Percentiles rank a stretch among this genome's conserved stretches.
phyloP scores from a whole-genome alignment of 768 basidiomycete genomes.

The Rickenella mellea region DNA sequence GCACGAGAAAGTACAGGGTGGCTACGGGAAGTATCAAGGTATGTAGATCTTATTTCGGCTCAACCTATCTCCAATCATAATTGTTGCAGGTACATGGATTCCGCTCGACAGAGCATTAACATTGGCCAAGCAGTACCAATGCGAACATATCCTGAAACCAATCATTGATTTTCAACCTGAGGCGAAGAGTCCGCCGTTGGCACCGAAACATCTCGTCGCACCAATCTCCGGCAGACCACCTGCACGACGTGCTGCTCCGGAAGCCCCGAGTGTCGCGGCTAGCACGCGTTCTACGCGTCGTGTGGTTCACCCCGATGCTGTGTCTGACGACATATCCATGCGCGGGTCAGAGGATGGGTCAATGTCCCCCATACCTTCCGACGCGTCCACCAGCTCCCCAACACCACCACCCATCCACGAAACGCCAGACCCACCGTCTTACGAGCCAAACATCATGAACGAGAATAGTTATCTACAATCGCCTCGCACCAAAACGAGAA shows the following conservation, averaged over 20 bases:
- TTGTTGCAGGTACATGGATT: slow-evolving; percentile 85
- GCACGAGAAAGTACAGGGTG: slow-evolving; percentile 98
- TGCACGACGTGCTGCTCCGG: slow-evolving; percentile 32
- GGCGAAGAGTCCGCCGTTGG: slow-evolving; percentile 85
- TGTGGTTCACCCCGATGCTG: slow-evolving; percentile 35
- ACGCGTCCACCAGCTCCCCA: slow-evolving; percentile 78
- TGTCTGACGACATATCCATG: slow-evolving; percentile 53
- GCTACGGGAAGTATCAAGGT: slow-evolving; percentile 99
- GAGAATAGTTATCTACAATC: slow-evolving; percentile 26
- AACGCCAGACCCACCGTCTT: slow-evolving; percentile 32
- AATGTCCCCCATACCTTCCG: slow-evolving; percentile 84
- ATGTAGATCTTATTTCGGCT: slow-evolving; percentile 12
- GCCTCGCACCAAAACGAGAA: slow-evolving; percentile 28
- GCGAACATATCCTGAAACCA: slow-evolving; percentile 76
- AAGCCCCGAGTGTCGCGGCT: slow-evolving; percentile 16
- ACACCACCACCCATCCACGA: slow-evolving; percentile 84
- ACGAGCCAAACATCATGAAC: slow-evolving; percentile 30
- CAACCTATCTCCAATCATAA: neutral
- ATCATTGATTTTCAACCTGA: slow-evolving; percentile 92
- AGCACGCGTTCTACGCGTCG: slow-evolving; percentile 57
- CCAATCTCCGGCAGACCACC: slow-evolving; percentile 41
- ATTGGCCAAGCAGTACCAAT: slow-evolving; percentile 88
- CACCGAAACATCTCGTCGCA: slow-evolving; percentile 91
- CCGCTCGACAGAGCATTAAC: slow-evolving; percentile 83
- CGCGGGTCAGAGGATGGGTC: slow-evolving; percentile 81